Base-by-base conservation (phyloP, 2,329 filamentous ascomycete genomes). In the Nectriaceae sp. region DNA sequence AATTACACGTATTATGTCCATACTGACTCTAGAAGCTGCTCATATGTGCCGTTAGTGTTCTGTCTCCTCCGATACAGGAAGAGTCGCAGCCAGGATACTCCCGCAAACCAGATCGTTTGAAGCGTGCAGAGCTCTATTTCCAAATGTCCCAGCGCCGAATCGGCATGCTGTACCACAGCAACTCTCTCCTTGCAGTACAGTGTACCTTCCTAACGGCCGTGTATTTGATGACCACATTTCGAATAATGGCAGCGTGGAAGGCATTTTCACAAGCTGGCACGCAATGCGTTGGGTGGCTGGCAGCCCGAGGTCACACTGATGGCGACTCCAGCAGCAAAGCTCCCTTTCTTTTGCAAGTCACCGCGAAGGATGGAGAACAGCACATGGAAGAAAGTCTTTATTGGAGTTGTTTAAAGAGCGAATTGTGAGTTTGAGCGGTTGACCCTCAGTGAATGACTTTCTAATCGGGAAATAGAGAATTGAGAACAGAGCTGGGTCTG, bases 401-500 rank as follows among this genome's bases (percentile, higher is more conserved):
- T 26, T 62, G 59, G 59, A 58, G 56, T 26, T 62, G 58, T 22
- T 42, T 61, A 5, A 62, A 62, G 35, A 60, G 56, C 20, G 59
- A 62, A 43, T 18, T 62, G 56, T 49, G 33, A 47, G 55, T 44
- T n/a, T 26, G 2, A 38, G 20, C 38, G 20, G 16, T 40, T 36
- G 31, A 2, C 11, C 35, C 18, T 16, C 18, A 4, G 10, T 21
- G 16, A 18, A n/a, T 13, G 13, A 13, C 22, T 26, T 29, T 40
- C 45, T 24, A 51, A 19, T 26, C 8, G 22, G 15, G 5, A 19
- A 13, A 11, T 35, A 53, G 57, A 31, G 57, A 60, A 26, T 38
- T 60, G n/a, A 47, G 57, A n/a, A 49, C 52, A 11, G 57, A 60
- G 41, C 47, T 60, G 2, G 48, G 48, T 3, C 46, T 60, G 1